A percentile compares a stretch with the other conserved stretches of the same genome.
Evolutionary conservation across 2,329 filamentous ascomycete species (phyloP).

Genomic region (Ophiostoma himal-ulmi): DNA sequence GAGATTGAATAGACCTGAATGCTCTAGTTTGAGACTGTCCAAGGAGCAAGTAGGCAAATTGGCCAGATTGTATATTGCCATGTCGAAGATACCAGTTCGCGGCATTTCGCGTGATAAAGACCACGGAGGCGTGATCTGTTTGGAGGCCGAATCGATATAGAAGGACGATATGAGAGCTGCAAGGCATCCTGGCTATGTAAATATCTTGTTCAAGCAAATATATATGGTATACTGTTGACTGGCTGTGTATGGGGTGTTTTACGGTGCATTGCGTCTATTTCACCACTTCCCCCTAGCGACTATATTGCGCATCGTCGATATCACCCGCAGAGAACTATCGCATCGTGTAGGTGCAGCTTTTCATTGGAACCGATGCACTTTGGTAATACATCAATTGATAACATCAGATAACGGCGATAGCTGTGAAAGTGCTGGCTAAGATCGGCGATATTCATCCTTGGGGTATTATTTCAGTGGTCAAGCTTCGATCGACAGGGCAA

Average conservation of each 20-base stretch:
- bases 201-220: too few species aligned
- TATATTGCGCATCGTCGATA: neutral
- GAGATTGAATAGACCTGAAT: neutral
- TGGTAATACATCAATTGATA: neutral
- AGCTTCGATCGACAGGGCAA: conserved; percentile 7
- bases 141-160: neutral
- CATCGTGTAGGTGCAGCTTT: neutral
- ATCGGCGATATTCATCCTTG: neutral
- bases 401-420: neutral
- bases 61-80: neutral
- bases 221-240: too few species aligned
- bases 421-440: neutral
- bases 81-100: neutral
- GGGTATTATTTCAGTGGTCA: neutral
- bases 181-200: too few species aligned
- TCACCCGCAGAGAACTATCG: neutral
- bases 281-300: too few species aligned
- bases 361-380: too few species aligned
- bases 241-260: too few species aligned
- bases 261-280: too few species aligned
- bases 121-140: neutral
- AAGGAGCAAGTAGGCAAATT: neutral
- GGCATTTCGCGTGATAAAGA: neutral
- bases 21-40: neutral
- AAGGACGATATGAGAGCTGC: too few species aligned